A percentile compares a stretch with the other conserved stretches of the same genome.
Conservation (phyloP, 1,284 basidiomycete species). For the Wallemia hederae region DNA sequence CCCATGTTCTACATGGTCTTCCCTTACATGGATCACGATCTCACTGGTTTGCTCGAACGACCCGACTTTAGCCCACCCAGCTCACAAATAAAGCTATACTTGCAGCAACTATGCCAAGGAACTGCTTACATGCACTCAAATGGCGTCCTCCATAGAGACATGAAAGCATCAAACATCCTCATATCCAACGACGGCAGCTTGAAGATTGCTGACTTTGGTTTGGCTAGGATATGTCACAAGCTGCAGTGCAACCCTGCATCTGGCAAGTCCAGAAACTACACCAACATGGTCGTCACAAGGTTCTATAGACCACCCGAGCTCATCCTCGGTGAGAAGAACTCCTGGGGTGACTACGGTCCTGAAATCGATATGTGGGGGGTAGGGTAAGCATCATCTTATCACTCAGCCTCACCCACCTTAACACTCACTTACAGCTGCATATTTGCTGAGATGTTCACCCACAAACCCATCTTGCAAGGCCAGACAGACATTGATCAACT, state of each 20-base stretch:
- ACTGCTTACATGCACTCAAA: slow-evolving; percentile 93
- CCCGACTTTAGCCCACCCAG: slow-evolving; percentile 47
- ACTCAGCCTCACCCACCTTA: not conserved
- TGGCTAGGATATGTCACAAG: slow-evolving; percentile 40
- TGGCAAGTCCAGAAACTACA: slow-evolving; percentile 42
- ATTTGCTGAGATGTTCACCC: slow-evolving; percentile 77
- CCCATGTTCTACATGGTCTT: slow-evolving; percentile 78
- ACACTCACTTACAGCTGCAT: slow-evolving; percentile 32
- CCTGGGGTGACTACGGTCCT: slow-evolving; percentile 36
- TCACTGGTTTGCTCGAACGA: slow-evolving; percentile 77
- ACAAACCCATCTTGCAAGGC: slow-evolving; percentile 63
- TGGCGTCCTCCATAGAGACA: slow-evolving; percentile 82
- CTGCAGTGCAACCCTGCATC: slow-evolving; percentile 18
- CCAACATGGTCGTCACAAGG: slow-evolving; percentile 91
- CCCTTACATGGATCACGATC: slow-evolving; percentile 97
- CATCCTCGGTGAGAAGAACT: slow-evolving; percentile 43
- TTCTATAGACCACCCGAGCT: slow-evolving; percentile 97
- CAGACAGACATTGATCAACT: slow-evolving; percentile 69
- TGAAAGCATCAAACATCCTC: slow-evolving; percentile 92
- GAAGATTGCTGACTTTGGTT: slow-evolving; percentile 85
- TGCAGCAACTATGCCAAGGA: slow-evolving; percentile 79
- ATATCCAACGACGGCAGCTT: slow-evolving; percentile 59
- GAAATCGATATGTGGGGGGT: slow-evolving; percentile 98
- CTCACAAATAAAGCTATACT: slow-evolving; percentile 77
- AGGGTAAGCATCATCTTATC: slow-evolving; percentile 27